Conservation (phyloP, 768 basidiomycete genomes). For the Termitomyces sp. region DNA sequence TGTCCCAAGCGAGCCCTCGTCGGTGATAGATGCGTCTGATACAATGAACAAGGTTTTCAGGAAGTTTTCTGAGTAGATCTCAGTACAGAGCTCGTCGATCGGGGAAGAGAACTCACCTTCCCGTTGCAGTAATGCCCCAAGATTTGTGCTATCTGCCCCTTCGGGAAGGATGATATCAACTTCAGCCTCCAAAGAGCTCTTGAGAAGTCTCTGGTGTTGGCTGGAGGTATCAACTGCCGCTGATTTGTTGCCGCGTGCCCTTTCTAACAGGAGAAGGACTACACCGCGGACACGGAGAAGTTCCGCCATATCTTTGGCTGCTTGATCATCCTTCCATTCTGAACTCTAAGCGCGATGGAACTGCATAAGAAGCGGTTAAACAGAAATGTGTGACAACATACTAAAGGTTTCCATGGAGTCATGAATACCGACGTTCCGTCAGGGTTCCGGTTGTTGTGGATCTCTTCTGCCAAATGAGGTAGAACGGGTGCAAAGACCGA, state of each 20-base stretch:
- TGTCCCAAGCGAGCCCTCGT: conserved; percentile 38
- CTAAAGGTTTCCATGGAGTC: conserved; percentile 65
- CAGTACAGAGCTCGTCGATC: neutral
- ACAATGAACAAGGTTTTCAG: conserved; percentile 79
- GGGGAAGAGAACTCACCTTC: conserved; percentile 35
- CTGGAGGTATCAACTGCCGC: conserved; percentile 13
- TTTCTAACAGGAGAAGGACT: conserved; percentile 69
- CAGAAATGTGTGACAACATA: conserved; percentile 28
- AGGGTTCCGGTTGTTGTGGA: conserved; percentile 46
- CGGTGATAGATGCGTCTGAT: conserved; percentile 58
- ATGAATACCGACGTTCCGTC: conserved; percentile 61
- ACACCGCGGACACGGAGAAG: conserved; percentile 57
- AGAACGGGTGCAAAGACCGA: conserved; percentile 79
- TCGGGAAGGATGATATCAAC: conserved; percentile 58
- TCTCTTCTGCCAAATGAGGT: conserved; percentile 90
- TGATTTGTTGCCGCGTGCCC: conserved; percentile 74
- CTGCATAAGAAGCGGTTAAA: neutral
- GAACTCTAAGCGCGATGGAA: conserved; percentile 31
- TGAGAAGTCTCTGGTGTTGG: conserved; percentile 41
- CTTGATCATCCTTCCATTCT: conserved; percentile 60
- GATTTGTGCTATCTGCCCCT: conserved; percentile 17
- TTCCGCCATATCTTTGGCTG: conserved; percentile 58
- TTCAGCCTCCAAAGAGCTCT: conserved; percentile 73
- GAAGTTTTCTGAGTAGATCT: conserved; percentile 43
- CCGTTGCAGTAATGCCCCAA: conserved; percentile 33